These are phyloP conservation scores for Talaromyces proteolyticus DNA, from an alignment of 495 filamentous ascomycete species.

Conservation along the genomic window DNA sequence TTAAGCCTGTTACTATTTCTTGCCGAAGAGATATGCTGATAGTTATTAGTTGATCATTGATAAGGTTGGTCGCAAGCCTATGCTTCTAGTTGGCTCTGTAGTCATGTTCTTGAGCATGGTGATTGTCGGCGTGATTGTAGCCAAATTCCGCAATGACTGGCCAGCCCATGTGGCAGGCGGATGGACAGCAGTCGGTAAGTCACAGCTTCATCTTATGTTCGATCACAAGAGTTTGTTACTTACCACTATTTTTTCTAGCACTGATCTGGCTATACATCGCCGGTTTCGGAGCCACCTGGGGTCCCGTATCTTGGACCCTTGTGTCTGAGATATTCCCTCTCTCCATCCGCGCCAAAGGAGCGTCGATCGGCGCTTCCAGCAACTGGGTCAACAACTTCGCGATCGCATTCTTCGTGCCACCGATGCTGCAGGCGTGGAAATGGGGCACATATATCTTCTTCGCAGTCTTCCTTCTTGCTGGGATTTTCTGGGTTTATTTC, in stretches of 20 bases:
- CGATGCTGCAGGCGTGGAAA: conserved; percentile 36
- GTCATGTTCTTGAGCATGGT: conserved; percentile 33
- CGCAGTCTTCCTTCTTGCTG: conserved; percentile 23
- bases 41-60: conserved; percentile 54
- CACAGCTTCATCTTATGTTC: too few species aligned
- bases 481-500: conserved; percentile 38
- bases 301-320: conserved; percentile 20
- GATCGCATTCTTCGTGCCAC: conserved; percentile 41
- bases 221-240: too few species aligned
- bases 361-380: conserved; percentile 32
- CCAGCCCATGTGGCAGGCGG: conserved; percentile 29
- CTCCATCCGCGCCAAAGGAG: conserved; percentile 38
- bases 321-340: conserved; percentile 36
- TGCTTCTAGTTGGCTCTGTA: conserved; percentile 62
- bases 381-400: conserved; percentile 46
- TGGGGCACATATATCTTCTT: conserved; percentile 47
- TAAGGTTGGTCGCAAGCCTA: conserved; percentile 65
- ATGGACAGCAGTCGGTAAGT: conserved; percentile 36
- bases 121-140: conserved; percentile 42
- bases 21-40: background rate
- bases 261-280: conserved; percentile 28
- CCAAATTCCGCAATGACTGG: conserved; percentile 29
- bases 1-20: conserved; percentile 58
- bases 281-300: conserved; percentile 65
- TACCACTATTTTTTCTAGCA: conserved; percentile 16